Percentiles rank a stretch among this genome's conserved stretches.
Conservation (phyloP, 805 yeast species). For the Yarrowia sp. region DNA sequence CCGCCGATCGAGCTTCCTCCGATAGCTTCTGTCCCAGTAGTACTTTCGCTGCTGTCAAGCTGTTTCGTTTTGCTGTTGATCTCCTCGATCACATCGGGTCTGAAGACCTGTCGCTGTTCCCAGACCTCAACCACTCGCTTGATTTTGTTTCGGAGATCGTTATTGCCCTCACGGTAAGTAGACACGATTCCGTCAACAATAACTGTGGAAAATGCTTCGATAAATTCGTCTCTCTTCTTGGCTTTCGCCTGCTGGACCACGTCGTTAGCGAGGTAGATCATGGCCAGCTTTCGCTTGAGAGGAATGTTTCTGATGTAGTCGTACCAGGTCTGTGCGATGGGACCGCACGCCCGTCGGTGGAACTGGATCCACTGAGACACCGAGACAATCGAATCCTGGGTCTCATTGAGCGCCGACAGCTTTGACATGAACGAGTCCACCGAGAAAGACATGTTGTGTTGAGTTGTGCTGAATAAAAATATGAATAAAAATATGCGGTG, state of each 20-base stretch:
- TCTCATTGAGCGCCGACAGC: conserved; percentile 45
- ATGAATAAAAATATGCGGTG: background rate
- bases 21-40: background rate
- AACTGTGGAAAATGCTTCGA: conserved; percentile 51
- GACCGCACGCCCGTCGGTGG: conserved; percentile 56
- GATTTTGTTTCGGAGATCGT: conserved; percentile 50
- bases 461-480: too few relatives aligned
- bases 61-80: conserved; percentile 34
- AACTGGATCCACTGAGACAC: conserved; percentile 69
- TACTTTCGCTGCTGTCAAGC: background rate
- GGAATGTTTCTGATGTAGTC: conserved; percentile 38
- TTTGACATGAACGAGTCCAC: conserved; percentile 49
- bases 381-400: conserved; percentile 71
- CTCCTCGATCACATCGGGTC: conserved; percentile 35
- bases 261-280: conserved; percentile 74
- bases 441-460: conserved; percentile 46
- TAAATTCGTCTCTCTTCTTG: conserved; percentile 55
- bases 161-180: conserved; percentile 41
- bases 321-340: conserved; percentile 55
- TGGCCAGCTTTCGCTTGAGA: conserved; percentile 48
- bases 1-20: conserved; percentile 12
- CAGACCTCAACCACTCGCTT: conserved; percentile 62
- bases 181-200: conserved; percentile 40
- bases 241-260: conserved; percentile 75
- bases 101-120: conserved; percentile 57